Conservation (phyloP, 2,329 filamentous ascomycete genomes). For the Diaporthe helianthi region DNA sequence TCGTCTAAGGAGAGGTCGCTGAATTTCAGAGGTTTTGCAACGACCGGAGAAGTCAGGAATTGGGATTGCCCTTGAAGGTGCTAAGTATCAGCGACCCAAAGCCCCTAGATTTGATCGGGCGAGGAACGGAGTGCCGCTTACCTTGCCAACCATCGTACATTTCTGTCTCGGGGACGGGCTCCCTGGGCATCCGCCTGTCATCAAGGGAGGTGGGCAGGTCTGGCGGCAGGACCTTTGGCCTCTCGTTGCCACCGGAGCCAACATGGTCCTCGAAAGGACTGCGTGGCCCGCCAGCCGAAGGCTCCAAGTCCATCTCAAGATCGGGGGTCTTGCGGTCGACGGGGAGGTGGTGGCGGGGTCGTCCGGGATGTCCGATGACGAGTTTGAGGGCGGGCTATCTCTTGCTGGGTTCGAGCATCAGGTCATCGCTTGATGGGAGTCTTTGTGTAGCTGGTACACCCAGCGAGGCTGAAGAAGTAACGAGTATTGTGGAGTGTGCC, state of each 20-base stretch:
- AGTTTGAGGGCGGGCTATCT: conserved; percentile 3
- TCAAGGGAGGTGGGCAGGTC: conserved; percentile 93
- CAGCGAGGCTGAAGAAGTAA: neutral
- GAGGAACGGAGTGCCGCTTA: conserved; percentile 40
- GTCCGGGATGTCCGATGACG: conserved; percentile 27
- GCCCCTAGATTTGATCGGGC: neutral
- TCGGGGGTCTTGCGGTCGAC: conserved; percentile 8
- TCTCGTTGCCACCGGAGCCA: conserved; percentile 50
- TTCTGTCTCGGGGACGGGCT: conserved; percentile 83
- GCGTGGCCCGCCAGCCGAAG: conserved; percentile 53
- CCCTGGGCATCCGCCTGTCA: conserved; percentile 75
- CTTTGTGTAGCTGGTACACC: neutral
- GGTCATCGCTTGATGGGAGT: neutral
- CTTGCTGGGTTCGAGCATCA: conserved; percentile 24
- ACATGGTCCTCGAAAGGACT: conserved; percentile 41
- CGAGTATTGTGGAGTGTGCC: neutral
- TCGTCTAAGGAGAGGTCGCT: conserved; percentile 83
- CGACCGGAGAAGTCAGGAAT: conserved; percentile 85
- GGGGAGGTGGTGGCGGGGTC: conserved; percentile 24
- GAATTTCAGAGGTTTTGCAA: conserved; percentile 85
- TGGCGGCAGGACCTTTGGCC: conserved; percentile 68
- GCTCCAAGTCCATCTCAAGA: conserved; percentile 66
- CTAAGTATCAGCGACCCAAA: conserved; percentile 12
- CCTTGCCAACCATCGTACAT: conserved; percentile 99
- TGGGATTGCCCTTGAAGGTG: conserved; percentile 81